Base-by-base conservation (phyloP, 2,329 filamentous ascomycete species). In the Mycogone perniciosa region DNA sequence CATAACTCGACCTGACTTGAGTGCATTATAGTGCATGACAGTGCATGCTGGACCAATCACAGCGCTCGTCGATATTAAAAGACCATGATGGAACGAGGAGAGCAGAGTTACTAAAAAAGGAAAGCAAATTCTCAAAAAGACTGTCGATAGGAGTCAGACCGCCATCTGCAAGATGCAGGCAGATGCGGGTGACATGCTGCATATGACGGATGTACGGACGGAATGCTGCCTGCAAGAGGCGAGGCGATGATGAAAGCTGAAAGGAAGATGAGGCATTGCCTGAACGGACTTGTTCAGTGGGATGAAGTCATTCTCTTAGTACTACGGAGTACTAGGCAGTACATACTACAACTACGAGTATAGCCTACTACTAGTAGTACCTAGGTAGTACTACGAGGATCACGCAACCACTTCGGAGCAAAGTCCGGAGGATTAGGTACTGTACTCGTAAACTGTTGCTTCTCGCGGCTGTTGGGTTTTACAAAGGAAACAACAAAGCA, bases 131-230 rank as follows among this genome's bases (percentile, higher is more conserved):
- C 11, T 20, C 35, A 38, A n/a, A n/a, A 38, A n/a, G 2, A n/a
- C n/a, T n/a, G 7, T 35, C 33, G 33, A 35, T 35, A n/a, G 27
- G 45, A 31, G 45, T 27, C 40, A 49, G 50, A 52, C 50, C 46
- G 50, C 50, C 50, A 52, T 52, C 33, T 52, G 50, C 50, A 42
- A 42, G 48, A 43, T 30, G 13, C 33, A 37, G 13, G 40, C 45
- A 44, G 26, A 20, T 42, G 31, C 31, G 20, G 45, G 43, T 43
- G 44, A 48, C 44, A 33, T 42, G 44, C 46, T 11, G 39, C 29
- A 30, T n/a, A 31, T 42, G 13, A 39, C 45, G 39, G 31, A 20
- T 20, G 3, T 20, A 20, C 20, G 20, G 20, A 20, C 20, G 20
- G 20, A 20, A 20, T 20, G 20, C 20, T 20, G 20, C 20, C 20